These are phyloP conservation scores for Coniferiporia weirii DNA, from an alignment of 1,284 basidiomycete species.

Conservation along the genomic window DNA sequence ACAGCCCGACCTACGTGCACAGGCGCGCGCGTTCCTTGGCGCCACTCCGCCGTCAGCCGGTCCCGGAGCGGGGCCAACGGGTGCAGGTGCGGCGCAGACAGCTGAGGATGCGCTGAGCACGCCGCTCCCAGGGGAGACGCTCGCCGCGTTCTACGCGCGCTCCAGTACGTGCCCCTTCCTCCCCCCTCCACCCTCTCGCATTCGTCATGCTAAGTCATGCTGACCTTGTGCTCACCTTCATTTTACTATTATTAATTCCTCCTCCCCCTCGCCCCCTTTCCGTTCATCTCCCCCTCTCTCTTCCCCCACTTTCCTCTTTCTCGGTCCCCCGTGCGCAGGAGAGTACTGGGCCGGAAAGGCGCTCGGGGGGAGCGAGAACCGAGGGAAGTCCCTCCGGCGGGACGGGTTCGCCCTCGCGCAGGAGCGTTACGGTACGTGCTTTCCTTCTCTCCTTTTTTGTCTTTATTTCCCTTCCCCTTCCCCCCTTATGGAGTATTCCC, in stretches of 20 bases:
- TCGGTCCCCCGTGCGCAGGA: slow-evolving; percentile 33
- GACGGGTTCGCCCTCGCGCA: slow-evolving; percentile 76
- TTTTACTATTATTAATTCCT: neutral
- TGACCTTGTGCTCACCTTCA: neutral
- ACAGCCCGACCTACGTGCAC: slow-evolving; percentile 51
- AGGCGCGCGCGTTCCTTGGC: slow-evolving; percentile 71
- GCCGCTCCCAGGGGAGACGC: slow-evolving; percentile 83
- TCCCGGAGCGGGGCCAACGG: slow-evolving; percentile 39
- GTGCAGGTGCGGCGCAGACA: slow-evolving; percentile 39
- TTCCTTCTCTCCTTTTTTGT: neutral
- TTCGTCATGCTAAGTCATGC: too few relatives aligned
- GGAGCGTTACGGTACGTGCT: slow-evolving; percentile 53
- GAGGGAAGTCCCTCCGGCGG: slow-evolving; percentile 76
- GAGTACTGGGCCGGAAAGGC: slow-evolving; percentile 83
- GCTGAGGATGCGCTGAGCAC: slow-evolving; percentile 77
- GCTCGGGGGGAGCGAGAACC: slow-evolving; percentile 51
- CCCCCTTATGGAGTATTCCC: too few relatives aligned
- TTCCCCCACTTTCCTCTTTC: neutral
- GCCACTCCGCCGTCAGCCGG: slow-evolving; percentile 33
- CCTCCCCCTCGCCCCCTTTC: too few relatives aligned
- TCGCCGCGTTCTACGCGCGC: slow-evolving; percentile 82
- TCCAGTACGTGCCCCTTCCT: slow-evolving; percentile 45
- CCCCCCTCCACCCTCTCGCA: neutral
- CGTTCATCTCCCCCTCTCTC: too few relatives aligned
- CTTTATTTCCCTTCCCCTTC: neutral